phyloP scores from a whole-genome alignment of 1,284 basidiomycete genomes.

The Amylostereum chailletii region DNA sequence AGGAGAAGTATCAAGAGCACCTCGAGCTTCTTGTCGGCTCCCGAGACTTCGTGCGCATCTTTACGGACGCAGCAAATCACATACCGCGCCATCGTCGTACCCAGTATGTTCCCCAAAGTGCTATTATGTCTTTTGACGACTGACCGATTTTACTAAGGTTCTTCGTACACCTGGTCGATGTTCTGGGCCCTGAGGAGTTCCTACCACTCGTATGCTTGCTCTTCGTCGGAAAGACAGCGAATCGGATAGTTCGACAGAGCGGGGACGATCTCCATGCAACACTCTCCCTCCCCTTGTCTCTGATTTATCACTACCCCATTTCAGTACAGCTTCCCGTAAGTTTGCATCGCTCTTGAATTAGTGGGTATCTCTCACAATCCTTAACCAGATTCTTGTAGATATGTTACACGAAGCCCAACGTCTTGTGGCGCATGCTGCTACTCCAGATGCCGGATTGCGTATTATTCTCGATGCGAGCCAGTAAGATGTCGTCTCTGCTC shows the following conservation, averaged over 20 bases:
- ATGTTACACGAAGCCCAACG: conserved; percentile 59
- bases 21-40: conserved; percentile 61
- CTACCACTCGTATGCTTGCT: conserved; percentile 82
- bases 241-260: conserved; percentile 62
- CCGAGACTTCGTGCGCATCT: conserved; percentile 75
- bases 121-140: neutral
- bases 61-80: conserved; percentile 82
- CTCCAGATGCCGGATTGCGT: conserved; percentile 28
- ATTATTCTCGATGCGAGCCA: conserved; percentile 47
- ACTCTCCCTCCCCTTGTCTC: conserved; percentile 57
- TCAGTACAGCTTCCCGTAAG: conserved; percentile 50
- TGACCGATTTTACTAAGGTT: conserved; percentile 44
- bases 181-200: conserved; percentile 78
- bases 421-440: conserved; percentile 39
- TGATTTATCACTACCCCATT: conserved; percentile 52
- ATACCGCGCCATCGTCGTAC: conserved; percentile 83
- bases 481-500: conserved; percentile 29
- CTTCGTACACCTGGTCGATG: conserved; percentile 85
- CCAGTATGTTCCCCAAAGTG: conserved; percentile 40
- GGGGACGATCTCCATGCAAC: conserved; percentile 49
- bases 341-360: conserved; percentile 11
- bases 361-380: conserved; percentile 13
- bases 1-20: conserved; percentile 39
- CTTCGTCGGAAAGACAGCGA: conserved; percentile 72
- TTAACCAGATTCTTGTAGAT: conserved; percentile 52